These are phyloP conservation scores for Teratosphaeria gauchensis DNA, from an alignment of 2,329 filamentous ascomycete genomes.

Conservation along the genomic window DNA sequence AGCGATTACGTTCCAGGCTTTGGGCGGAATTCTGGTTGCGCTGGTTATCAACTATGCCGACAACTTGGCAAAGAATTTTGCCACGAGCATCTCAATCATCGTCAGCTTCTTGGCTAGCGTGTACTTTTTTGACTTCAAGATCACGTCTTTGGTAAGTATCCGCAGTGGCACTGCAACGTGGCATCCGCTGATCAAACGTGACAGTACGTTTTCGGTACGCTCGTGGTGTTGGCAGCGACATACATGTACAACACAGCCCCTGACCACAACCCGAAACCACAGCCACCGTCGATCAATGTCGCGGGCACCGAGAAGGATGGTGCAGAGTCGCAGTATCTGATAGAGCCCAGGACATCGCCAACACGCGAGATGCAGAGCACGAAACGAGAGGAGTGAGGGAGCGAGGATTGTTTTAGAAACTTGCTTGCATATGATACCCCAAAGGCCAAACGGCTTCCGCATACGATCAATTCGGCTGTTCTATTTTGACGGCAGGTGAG, in stretches of 20 bases:
- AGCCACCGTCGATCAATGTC: slow-evolving; percentile 58
- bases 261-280: slow-evolving; percentile 31
- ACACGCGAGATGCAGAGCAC: background rate
- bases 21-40: slow-evolving; percentile 74
- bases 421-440: background rate
- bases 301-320: slow-evolving; percentile 64
- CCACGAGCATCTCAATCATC: slow-evolving; percentile 83
- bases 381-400: background rate
- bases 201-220: slow-evolving; percentile 74
- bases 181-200: slow-evolving; percentile 4
- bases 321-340: slow-evolving; percentile 9
- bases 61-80: slow-evolving; percentile 90
- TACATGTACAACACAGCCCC: slow-evolving; percentile 73
- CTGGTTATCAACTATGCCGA: slow-evolving; percentile 74
- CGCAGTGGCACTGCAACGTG: background rate
- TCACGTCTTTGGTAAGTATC: slow-evolving; percentile 59
- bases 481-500: background rate
- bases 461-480: background rate
- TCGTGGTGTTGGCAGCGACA: slow-evolving; percentile 68
- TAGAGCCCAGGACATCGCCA: background rate
- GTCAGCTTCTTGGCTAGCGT: slow-evolving; percentile 79
- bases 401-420: background rate
- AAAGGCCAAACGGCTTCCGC: background rate
- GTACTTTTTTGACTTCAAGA: slow-evolving; percentile 70
- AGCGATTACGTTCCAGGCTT: slow-evolving; percentile 70